Evolutionary conservation across 345 rosid genomes (phyloP).

Genomic region (Durio zibethinus): DNA sequence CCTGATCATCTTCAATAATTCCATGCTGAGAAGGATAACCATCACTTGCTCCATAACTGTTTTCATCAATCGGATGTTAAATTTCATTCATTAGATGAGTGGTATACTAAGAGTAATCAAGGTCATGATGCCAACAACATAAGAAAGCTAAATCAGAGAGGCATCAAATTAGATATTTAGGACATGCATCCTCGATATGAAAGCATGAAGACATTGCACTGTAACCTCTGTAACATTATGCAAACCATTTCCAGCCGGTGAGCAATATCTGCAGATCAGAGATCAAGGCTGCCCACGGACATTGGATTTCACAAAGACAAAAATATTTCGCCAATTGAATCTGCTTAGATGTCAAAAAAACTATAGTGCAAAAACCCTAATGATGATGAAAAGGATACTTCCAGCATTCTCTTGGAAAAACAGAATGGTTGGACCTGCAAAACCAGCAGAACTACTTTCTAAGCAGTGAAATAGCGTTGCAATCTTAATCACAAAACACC

Average conservation of each 20-base stretch:
- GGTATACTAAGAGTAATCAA: conserved; percentile 4
- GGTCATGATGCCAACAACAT: neutral
- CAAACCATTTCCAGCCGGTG: conserved; percentile 96
- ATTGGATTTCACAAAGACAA: conserved; percentile 3
- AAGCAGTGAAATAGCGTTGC: neutral
- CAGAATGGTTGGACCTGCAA: conserved; percentile 94
- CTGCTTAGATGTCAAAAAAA: neutral
- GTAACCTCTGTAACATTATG: conserved; percentile 79
- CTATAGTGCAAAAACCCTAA: neutral
- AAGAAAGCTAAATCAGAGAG: conserved; percentile 5
- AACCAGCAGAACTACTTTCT: conserved; percentile 9
- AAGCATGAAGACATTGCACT: conserved; percentile 97
- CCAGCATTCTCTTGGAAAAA: conserved; percentile 99
- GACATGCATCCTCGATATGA: conserved; percentile 86
- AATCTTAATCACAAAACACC: neutral
- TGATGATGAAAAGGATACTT: conserved; percentile 66
- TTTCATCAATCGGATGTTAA: conserved; percentile 23
- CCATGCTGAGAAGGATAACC: conserved; percentile 97
- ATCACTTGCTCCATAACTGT: conserved; percentile 93
- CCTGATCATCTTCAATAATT: conserved; percentile 89
- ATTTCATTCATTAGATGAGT: conserved; percentile 13
- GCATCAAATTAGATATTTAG: conserved; percentile 9
- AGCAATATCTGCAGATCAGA: conserved; percentile 70
- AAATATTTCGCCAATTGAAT: neutral
- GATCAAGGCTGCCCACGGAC: conserved; percentile 45